Conservation (phyloP, 257 asterid species). For the Lantana camara region DNA sequence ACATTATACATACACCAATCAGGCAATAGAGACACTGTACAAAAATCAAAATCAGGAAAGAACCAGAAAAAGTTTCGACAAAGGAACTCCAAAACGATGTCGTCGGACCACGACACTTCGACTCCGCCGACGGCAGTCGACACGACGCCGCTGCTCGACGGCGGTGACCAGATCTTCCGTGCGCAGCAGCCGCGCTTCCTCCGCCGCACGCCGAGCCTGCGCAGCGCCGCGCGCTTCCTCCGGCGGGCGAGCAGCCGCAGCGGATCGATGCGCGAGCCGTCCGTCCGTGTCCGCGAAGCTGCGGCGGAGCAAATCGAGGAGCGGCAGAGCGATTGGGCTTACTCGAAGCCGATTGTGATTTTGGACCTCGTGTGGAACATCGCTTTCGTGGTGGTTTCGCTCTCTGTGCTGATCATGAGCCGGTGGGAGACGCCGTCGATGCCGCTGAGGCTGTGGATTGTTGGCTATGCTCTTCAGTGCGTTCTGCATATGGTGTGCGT, state of each 20-base stretch:
- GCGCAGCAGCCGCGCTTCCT: slow-evolving; percentile 39
- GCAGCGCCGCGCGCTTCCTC: slow-evolving; percentile 62
- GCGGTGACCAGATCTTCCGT: slow-evolving; percentile 40
- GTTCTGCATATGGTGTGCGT: slow-evolving; percentile 61
- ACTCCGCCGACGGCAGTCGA: slow-evolving; percentile 36
- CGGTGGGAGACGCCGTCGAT: slow-evolving; percentile 44
- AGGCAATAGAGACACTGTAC: neutral
- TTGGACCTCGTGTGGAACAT: slow-evolving; percentile 68
- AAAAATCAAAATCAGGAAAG: slow-evolving; percentile 15
- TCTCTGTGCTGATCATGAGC: slow-evolving; percentile 51
- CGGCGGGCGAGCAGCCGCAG: slow-evolving; percentile 66
- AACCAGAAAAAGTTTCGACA: slow-evolving; percentile 11
- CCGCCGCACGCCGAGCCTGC: slow-evolving; percentile 58
- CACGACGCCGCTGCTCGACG: slow-evolving; percentile 45
- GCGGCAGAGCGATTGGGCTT: slow-evolving; percentile 69
- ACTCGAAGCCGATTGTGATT: slow-evolving; percentile 65
- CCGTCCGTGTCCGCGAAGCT: slow-evolving; percentile 64
- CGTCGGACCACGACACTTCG: slow-evolving; percentile 36
- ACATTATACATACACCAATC: neutral
- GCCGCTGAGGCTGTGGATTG: slow-evolving; percentile 71
- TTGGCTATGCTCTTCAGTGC: slow-evolving; percentile 65
- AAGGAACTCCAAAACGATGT: slow-evolving; percentile 35
- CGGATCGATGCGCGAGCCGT: slow-evolving; percentile 68
- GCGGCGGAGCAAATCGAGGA: slow-evolving; percentile 67
- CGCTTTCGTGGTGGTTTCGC: slow-evolving; percentile 52